Percentiles rank a stretch among this genome's conserved stretches.
Evolutionary conservation across 495 filamentous ascomycete genomes (phyloP).

Genomic region (Trypethelium eluteriae): DNA sequence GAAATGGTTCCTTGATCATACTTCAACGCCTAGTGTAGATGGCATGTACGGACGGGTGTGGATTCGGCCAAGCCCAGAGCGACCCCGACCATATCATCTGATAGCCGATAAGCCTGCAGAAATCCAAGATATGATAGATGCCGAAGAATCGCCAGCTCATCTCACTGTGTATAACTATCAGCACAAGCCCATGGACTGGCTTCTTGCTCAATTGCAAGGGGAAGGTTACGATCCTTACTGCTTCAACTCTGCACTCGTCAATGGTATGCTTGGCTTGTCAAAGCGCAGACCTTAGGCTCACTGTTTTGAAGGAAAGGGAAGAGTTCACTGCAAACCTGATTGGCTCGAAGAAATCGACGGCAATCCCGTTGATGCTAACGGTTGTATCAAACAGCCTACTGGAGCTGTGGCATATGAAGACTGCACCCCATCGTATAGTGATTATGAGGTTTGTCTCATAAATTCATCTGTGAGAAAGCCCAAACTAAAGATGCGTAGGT

Average conservation of each 20-base stretch:
- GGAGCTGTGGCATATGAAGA: slow-evolving; percentile 4
- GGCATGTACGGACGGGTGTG: not conserved
- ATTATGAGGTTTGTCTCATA: not conserved
- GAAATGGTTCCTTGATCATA: slow-evolving; percentile 12
- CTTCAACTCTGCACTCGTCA: slow-evolving; percentile 5
- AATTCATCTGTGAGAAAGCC: not conserved
- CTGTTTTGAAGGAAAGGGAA: slow-evolving; percentile 1
- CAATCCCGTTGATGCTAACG: not conserved
- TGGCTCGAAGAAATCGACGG: slow-evolving; percentile 7
- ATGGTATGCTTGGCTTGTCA: not conserved
- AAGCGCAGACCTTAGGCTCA: not conserved
- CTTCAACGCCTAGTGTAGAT: slow-evolving; percentile 2
- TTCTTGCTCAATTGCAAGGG: slow-evolving; percentile 5
- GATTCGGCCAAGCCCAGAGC: not conserved
- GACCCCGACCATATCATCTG: slow-evolving; percentile 4
- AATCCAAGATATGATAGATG: slow-evolving; percentile 4
- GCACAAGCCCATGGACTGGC: slow-evolving; percentile 11
- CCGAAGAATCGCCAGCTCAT: slow-evolving; percentile 7
- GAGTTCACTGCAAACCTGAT: slow-evolving; percentile 3
- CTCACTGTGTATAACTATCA: slow-evolving; percentile 5
- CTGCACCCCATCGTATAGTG: not conserved
- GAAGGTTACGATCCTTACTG: slow-evolving; percentile 7
- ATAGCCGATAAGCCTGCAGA: not conserved
- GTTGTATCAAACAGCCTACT: not conserved
- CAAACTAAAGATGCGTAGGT: not conserved